Base-by-base conservation (phyloP, 78 protist species). In the Dictyostelium intermedium region DNA sequence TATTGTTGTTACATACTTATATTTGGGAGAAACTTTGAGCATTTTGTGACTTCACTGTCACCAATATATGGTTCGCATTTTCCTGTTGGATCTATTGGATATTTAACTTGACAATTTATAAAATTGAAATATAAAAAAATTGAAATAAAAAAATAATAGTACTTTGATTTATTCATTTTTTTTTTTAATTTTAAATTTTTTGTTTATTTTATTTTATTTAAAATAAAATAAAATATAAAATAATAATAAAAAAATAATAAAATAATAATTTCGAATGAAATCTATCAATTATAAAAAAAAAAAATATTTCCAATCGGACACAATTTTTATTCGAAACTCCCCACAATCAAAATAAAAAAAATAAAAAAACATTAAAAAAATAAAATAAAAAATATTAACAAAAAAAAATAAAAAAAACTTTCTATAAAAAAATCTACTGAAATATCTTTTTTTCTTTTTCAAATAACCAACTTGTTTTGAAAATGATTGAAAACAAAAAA, bases 51-150 rank as follows among this genome's bases (percentile, higher is more conserved):
- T 25, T 37, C 32, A 14, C 76, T 50, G 34, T 76, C 72, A 0
- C 84, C 92, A 9, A 85, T 73, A 73, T 85, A 85, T 23, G 27
- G 45, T 23, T 85, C 83, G 20, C 92, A 85, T 76, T 63, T 85
- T 10, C 73, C 92, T 11, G 45, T 50, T 47, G 13, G 56, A 76
- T 85, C 92, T 5, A 76, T 25, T 23, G 77, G 92, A 3, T 18
- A 27, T 27, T 70, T 5, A 0, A n/a, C 34, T 25, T 63, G 25
- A n/a, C 61, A 43, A 78, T 34, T 34, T 34, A 73, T 39, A 20
- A 76, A 20, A 37, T 10, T 10, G 8, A 30, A 11, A 69, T 11
- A 25, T 70, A 76, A 2, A 41, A 76, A 76, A 39, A 74, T 74
- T 27, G 37, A 74, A 76, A 76, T 41, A 20, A 76, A 34, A 70